Evolutionary conservation across 2,329 filamentous ascomycete genomes (phyloP).

Genomic region (Leptographium lundbergii): DNA sequence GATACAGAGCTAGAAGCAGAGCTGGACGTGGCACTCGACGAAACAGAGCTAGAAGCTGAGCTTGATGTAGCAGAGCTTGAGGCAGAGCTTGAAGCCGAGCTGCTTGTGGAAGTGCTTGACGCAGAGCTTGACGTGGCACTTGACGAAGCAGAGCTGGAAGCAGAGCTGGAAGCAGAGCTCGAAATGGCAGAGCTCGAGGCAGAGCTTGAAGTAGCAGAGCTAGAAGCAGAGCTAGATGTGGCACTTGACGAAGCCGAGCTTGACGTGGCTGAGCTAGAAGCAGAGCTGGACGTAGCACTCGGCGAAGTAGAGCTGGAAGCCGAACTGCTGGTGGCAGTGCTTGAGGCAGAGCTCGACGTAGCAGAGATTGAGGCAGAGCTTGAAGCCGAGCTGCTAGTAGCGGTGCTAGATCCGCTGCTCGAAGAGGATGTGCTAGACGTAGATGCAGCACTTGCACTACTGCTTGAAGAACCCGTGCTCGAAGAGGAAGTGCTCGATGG

Average conservation of each 20-base stretch:
- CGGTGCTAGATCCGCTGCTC: no score
- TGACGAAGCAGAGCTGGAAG: slow-evolving; percentile 1
- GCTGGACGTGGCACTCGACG: slow-evolving; percentile 1
- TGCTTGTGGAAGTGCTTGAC: slow-evolving; percentile 1
- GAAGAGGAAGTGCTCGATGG: no score
- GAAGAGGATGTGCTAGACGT: no score
- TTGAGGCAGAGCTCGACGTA: no score
- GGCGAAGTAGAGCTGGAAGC: not conserved
- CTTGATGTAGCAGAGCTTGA: not conserved
- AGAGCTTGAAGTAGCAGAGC: not conserved
- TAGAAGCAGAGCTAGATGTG: not conserved
- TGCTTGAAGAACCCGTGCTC: not conserved
- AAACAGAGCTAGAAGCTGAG: not conserved
- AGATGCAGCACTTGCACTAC: no score
- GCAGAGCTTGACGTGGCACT: not conserved
- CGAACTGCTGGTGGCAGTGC: not conserved
- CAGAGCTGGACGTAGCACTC: not conserved
- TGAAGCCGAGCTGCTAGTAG: no score
- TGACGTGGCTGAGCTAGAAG: not conserved
- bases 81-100: not conserved
- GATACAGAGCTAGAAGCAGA: not conserved
- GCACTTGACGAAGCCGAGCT: not conserved
- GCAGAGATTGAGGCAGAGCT: no score
- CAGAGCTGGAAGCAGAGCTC: not conserved
- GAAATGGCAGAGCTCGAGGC: not conserved